phyloP scores from a whole-genome alignment of 2,329 filamentous ascomycete species.

The Cytospora leucostoma region DNA sequence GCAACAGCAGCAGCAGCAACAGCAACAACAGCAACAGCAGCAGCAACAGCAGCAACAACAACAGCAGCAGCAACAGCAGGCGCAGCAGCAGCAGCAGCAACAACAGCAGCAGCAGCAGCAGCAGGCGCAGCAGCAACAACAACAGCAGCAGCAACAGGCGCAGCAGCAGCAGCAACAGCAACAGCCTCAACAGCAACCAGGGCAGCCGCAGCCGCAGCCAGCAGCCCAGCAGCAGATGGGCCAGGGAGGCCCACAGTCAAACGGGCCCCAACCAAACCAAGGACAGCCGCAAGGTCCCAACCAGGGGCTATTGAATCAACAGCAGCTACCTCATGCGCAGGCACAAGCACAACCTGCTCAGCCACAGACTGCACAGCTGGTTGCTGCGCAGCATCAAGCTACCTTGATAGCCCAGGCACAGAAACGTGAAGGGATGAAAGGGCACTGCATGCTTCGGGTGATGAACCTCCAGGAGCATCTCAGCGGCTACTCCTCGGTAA shows the following conservation, averaged over 20 bases:
- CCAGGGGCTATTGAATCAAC: conserved; percentile 44
- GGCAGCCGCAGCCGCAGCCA: conserved; percentile 31
- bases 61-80: conserved; percentile 35
- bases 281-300: conserved; percentile 40
- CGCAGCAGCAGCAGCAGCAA: conserved; percentile 18
- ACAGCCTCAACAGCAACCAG: conserved; percentile 33
- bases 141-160: conserved; percentile 32
- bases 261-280: conserved; percentile 40
- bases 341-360: conserved; percentile 44
- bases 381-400: conserved; percentile 37
- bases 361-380: conserved; percentile 41
- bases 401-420: conserved; percentile 46
- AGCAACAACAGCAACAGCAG: conserved; percentile 42
- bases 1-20: conserved; percentile 44
- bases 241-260: conserved; percentile 35
- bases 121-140: conserved; percentile 31
- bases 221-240: conserved; percentile 39
- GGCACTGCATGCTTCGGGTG: conserved; percentile 59
- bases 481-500: conserved; percentile 54
- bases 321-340: conserved; percentile 48
- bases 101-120: conserved; percentile 32
- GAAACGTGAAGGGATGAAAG: conserved; percentile 54
- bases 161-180: conserved; percentile 26
- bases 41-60: conserved; percentile 43
- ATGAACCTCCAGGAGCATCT: conserved; percentile 65